Evolutionary conservation across 257 asterid species (phyloP), one percentile per base, ranked within the genome.

Genomic region (Haberlea rhodopensis): DNA sequence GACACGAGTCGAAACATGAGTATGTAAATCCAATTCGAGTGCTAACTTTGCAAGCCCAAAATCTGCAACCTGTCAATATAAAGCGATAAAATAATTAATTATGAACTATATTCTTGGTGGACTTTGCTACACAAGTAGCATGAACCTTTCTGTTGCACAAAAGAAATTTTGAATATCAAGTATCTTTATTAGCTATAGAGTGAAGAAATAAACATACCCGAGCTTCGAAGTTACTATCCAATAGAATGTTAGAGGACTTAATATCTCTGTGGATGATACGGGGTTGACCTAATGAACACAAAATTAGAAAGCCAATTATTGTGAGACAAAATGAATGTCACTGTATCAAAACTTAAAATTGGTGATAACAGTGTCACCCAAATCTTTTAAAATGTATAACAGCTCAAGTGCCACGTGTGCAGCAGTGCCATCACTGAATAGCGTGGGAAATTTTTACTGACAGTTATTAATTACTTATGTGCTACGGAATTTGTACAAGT

Each of bases 21-120:
- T 89, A 26, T 81, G 80, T 53, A 74, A 62, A 63, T 81, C 90
- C 80, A 85, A 71, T 53, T 89, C 96, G 57, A 71, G 34, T n/a
- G 94, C 96, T 62, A 89, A 75, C 84, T 84, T 90, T 56, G 97
- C 97, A 49, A 90, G 90, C 63, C 97, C 97, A 73, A 90, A 90
- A 82, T 90, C 97, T 0, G 95, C 95, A 67, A 90, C 95, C 95
- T 90, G 84, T 57, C 54, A 63, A 68, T 66, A 19, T 55, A 62
- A 10, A 60, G 53, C 22, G 57, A 29, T 25, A 32, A 25, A 8
- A 18, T 53, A 49, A 57, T 78, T 57, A 13, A 57, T 8, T 53
- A 2, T 15, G 24, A 48, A 48, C 26, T 0, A 48, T 69, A 10
- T 8, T 27, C 46, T 53, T 21, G 9, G 31, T 57, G 27, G 37